phyloP scores from a whole-genome alignment of 371 early-diverging fungal genomes.

The Dinochytrium kinnereticum region DNA sequence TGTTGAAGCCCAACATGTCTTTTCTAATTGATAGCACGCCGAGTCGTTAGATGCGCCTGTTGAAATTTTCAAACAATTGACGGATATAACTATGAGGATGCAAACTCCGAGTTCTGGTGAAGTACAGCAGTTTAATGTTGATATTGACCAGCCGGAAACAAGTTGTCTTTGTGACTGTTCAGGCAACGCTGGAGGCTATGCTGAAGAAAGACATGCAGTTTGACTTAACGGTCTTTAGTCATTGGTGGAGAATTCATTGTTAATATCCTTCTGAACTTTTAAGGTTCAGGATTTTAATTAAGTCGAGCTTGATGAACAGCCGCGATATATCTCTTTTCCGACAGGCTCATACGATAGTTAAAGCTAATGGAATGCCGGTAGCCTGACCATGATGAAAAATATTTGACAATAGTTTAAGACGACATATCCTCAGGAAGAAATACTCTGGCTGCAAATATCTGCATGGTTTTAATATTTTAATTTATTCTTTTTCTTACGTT shows the following conservation, averaged over 20 bases:
- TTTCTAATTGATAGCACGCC: slow-evolving; percentile 12
- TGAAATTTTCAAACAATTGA: slow-evolving; percentile 26
- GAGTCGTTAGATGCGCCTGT: slow-evolving; percentile 7
- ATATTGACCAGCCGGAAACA: neutral
- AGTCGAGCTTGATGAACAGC: slow-evolving; percentile 14
- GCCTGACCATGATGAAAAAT: neutral
- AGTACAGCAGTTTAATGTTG: neutral
- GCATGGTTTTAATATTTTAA: slow-evolving; percentile 22
- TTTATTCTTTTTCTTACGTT: neutral
- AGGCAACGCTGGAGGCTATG: slow-evolving; percentile 25
- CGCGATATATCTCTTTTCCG: slow-evolving; percentile 25
- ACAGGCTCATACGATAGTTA: slow-evolving; percentile 28
- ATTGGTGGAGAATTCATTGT: slow-evolving; percentile 19
- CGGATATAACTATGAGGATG: slow-evolving; percentile 27
- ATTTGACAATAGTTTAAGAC: neutral
- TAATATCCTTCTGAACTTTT: neutral
- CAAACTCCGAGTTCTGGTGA: slow-evolving; percentile 20
- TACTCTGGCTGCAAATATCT: slow-evolving; percentile 30
- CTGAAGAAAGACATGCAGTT: slow-evolving; percentile 22
- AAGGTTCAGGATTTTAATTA: slow-evolving; percentile 37
- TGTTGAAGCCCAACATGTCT: neutral
- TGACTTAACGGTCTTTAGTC: slow-evolving; percentile 24
- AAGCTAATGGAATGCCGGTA: slow-evolving; percentile 22
- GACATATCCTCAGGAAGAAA: slow-evolving; percentile 27
- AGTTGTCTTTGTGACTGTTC: slow-evolving; percentile 32